phyloP scores from a whole-genome alignment of 1,284 basidiomycete genomes.

The Albatrellus sp. region DNA sequence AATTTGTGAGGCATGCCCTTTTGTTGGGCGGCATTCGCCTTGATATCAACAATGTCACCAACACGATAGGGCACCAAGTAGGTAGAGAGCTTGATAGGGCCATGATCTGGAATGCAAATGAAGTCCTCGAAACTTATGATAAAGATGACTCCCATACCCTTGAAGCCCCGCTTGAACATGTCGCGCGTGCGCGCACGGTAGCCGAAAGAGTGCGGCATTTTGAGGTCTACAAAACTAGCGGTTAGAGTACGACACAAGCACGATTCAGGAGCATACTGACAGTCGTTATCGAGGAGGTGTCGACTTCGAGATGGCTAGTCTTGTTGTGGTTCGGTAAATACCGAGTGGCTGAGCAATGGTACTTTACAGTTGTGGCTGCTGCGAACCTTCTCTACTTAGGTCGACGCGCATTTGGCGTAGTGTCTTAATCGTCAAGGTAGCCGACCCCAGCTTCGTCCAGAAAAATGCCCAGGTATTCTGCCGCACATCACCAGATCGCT shows the following conservation, averaged over 20 bases:
- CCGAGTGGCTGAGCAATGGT: slow-evolving; percentile 20
- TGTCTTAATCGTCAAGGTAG: slow-evolving; percentile 13
- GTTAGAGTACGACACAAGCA: slow-evolving; percentile 14
- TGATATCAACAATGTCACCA: slow-evolving; percentile 99
- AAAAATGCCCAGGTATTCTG: slow-evolving; percentile 72
- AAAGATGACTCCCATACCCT: slow-evolving; percentile 44
- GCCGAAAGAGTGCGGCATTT: slow-evolving; percentile 99
- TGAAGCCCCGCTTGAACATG: slow-evolving; percentile 99
- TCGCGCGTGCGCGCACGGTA: slow-evolving; percentile 99
- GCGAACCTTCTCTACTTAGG: slow-evolving; percentile 11
- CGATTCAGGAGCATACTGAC: slow-evolving; percentile 17
- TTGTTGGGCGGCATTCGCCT: slow-evolving; percentile 97
- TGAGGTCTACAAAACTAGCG: slow-evolving; percentile 33
- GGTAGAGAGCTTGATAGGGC: slow-evolving; percentile 84
- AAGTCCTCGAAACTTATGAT: slow-evolving; percentile 6
- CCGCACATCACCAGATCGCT: slow-evolving; percentile 11
- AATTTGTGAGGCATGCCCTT: slow-evolving; percentile 99
- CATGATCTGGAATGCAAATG: slow-evolving; percentile 55
- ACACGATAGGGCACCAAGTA: slow-evolving; percentile 90
- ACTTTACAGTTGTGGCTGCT: slow-evolving; percentile 34
- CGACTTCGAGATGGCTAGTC: slow-evolving; percentile 11
- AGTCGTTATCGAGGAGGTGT: slow-evolving; percentile 25
- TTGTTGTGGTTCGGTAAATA: slow-evolving; percentile 12
- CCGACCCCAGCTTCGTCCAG: slow-evolving; percentile 26
- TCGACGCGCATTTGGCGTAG: slow-evolving; percentile 14